These are phyloP conservation scores for Pseudozyma flocculosa DNA, from an alignment of 1,284 basidiomycete genomes.

Conservation along the genomic window DNA sequence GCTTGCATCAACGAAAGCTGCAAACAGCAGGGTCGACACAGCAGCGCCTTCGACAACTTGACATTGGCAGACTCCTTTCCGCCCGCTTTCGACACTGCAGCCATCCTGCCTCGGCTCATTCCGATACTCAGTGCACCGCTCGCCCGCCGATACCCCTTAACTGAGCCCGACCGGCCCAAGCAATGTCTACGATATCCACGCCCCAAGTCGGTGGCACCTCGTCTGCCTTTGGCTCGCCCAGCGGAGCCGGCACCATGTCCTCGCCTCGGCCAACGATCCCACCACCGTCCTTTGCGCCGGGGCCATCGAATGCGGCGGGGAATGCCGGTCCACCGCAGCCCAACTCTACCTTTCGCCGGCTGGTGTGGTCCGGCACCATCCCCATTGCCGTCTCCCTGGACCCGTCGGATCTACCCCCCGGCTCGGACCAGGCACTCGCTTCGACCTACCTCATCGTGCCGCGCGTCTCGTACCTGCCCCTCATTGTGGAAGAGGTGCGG, in stretches of 20 bases:
- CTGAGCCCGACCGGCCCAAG: no score
- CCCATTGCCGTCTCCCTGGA: constrained; percentile 39
- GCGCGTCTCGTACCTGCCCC: constrained; percentile 43
- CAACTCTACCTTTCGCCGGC: constrained; percentile 18
- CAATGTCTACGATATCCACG: background rate
- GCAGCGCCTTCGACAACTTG: no score
- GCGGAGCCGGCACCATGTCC: background rate
- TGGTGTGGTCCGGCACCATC: constrained; percentile 43
- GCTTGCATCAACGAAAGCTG: no score
- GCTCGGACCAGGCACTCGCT: constrained; percentile 21
- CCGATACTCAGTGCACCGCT: no score
- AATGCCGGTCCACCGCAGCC: constrained; percentile 1
- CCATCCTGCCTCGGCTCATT: no score
- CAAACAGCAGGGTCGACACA: no score
- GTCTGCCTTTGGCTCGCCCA: background rate
- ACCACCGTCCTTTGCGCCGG: no score
- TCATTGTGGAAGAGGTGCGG: constrained; percentile 36
- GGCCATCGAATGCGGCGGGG: no score
- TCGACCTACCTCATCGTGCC: constrained; percentile 41
- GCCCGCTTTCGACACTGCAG: no score
- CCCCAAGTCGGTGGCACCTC: background rate
- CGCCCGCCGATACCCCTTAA: no score
- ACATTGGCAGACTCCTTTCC: no score
- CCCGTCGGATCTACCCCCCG: constrained; percentile 22
- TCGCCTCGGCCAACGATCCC: background rate